These are phyloP conservation scores for Macrocybe gigantea DNA, from an alignment of 768 basidiomycete species.

Conservation along the genomic window DNA sequence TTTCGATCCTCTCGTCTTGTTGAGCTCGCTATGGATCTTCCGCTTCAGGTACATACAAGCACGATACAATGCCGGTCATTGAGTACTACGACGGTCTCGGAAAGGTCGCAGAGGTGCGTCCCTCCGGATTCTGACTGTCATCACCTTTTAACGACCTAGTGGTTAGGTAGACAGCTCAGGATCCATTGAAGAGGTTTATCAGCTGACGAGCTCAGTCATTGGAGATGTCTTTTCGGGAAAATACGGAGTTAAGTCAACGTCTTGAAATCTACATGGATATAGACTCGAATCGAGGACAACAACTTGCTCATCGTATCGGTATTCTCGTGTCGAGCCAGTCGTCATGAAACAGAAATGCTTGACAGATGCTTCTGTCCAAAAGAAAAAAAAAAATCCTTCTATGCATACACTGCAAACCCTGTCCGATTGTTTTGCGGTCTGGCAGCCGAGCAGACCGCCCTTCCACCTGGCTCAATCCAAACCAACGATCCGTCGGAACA, in stretches of 20 bases:
- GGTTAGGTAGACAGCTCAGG: slow-evolving; percentile 61
- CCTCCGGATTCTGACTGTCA: background rate
- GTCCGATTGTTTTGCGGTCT: slow-evolving; percentile 22
- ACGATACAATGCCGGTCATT: slow-evolving; percentile 91
- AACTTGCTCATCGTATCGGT: background rate
- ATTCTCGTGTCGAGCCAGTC: too few species aligned
- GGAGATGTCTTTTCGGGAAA: slow-evolving; percentile 13
- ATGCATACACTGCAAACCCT: slow-evolving; percentile 45
- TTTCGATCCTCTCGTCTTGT: background rate
- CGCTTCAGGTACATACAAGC: slow-evolving; percentile 68
- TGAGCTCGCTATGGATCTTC: background rate
- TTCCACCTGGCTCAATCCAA: slow-evolving; percentile 55
- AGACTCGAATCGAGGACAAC: background rate
- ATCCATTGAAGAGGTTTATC: slow-evolving; percentile 59
- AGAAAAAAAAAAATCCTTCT: slow-evolving; percentile 5
- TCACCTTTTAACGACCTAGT: background rate
- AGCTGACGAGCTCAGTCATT: slow-evolving; percentile 45
- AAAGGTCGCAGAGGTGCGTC: slow-evolving; percentile 76
- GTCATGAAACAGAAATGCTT: background rate
- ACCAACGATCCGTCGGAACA: slow-evolving; percentile 79
- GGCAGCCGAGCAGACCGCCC: slow-evolving; percentile 42
- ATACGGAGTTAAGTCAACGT: slow-evolving; percentile 8
- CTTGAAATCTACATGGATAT: background rate
- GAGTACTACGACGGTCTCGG: slow-evolving; percentile 60
- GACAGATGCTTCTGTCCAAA: background rate